phyloP scores from a whole-genome alignment of 2,329 filamentous ascomycete genomes.

The Neospermospora avenae region DNA sequence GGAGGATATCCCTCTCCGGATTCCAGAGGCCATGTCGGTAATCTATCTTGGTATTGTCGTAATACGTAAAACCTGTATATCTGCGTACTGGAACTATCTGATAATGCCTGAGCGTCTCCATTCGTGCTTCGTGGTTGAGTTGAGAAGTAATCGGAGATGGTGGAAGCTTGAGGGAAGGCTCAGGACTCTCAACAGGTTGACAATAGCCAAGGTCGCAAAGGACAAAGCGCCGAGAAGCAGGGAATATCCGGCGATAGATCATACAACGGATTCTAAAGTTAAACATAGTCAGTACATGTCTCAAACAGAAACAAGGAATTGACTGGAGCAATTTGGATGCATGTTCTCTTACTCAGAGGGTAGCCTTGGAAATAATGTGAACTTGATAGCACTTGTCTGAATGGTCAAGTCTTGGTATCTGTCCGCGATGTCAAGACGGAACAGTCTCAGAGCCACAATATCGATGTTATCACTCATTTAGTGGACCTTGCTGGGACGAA shows the following conservation, averaged over 20 bases:
- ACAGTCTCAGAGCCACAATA: neutral
- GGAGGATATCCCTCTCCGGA: too few relatives aligned
- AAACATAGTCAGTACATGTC: neutral
- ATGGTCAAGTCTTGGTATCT: neutral
- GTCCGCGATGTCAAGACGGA: neutral
- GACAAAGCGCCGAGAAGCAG: neutral
- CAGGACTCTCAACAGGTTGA: too few relatives aligned
- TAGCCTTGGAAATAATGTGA: neutral
- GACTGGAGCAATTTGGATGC: neutral
- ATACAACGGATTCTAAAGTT: neutral
- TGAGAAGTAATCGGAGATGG: neutral
- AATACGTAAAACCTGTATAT: too few relatives aligned
- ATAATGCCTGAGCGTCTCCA: neutral
- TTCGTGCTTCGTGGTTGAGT: neutral
- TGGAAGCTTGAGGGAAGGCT: neutral
- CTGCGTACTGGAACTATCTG: too few relatives aligned
- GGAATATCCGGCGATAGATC: neutral
- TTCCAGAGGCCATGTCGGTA: neutral
- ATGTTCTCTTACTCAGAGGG: neutral
- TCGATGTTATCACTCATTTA: neutral
- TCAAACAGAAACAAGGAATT: neutral
- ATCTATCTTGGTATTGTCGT: too few relatives aligned
- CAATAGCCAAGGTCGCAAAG: neutral
- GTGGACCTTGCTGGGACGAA: neutral
- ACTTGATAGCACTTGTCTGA: neutral